Evolutionary conservation across 1,284 basidiomycete species (phyloP).

Genomic region (Heterobasidion occidentale): DNA sequence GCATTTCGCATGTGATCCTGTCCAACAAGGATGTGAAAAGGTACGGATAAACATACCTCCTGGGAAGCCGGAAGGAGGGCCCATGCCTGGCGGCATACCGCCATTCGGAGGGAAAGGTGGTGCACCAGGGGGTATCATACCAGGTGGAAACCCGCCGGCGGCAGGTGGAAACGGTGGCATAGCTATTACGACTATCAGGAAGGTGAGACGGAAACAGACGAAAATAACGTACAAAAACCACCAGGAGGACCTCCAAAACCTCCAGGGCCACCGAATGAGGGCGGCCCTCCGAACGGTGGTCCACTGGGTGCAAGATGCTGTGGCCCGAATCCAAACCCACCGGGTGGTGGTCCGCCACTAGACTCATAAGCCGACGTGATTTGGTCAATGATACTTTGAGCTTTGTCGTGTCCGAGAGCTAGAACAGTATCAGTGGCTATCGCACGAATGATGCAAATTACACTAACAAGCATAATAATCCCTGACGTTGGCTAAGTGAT

Average conservation of each 20-base stretch:
- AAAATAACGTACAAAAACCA: conserved; percentile 38
- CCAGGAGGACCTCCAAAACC: conserved; percentile 30
- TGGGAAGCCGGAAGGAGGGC: conserved; percentile 11
- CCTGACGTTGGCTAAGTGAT: conserved; percentile 92
- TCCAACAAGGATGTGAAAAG: background rate
- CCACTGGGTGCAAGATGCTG: conserved; percentile 43
- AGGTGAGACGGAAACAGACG: conserved; percentile 1
- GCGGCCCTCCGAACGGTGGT: conserved; percentile 19
- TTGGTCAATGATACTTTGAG: conserved; percentile 94
- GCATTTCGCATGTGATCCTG: background rate
- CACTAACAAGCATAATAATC: conserved; percentile 92
- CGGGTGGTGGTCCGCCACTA: conserved; percentile 76
- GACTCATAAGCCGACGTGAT: conserved; percentile 88
- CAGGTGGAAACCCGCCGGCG: conserved; percentile 29
- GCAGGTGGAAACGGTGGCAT: conserved; percentile 70
- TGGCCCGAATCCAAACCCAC: conserved; percentile 74
- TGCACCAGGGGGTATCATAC: conserved; percentile 37
- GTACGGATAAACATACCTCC: conserved; percentile 5
- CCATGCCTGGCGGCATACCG: conserved; percentile 23
- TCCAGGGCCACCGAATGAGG: conserved; percentile 33
- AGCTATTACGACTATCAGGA: conserved; percentile 21
- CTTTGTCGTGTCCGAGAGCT: conserved; percentile 94
- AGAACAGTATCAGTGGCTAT: conserved; percentile 10
- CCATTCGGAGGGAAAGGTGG: conserved; percentile 26
- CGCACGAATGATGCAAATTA: background rate